Percentiles rank a stretch among this genome's conserved stretches.
These are phyloP conservation scores for Phragmites australis DNA, from an alignment of 176 grass and related monocot genomes.

Conservation along the genomic window DNA sequence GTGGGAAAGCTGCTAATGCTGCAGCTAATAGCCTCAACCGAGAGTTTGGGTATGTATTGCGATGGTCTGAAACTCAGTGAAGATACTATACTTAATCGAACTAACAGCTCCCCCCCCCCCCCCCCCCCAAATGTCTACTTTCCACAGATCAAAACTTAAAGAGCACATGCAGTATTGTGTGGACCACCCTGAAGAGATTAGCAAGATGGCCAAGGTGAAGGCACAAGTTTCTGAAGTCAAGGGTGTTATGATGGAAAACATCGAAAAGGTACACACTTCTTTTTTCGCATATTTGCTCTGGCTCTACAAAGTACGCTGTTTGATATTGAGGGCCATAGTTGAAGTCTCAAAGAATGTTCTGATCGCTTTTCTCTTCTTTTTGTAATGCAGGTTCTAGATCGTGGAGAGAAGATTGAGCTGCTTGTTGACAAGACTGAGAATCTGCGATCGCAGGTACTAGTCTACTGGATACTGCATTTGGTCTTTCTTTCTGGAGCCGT, in stretches of 20 bases:
- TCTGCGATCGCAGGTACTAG: slow-evolving; percentile 68
- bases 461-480: background rate
- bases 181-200: slow-evolving; percentile 91
- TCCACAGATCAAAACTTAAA: slow-evolving; percentile 79
- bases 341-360: background rate
- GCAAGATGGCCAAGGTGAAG: slow-evolving; percentile 83
- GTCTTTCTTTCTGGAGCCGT: background rate
- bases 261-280: slow-evolving; percentile 63
- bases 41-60: slow-evolving; percentile 65
- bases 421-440: slow-evolving; percentile 94
- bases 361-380: background rate
- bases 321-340: background rate
- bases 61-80: background rate
- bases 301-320: background rate
- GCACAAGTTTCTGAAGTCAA: slow-evolving; percentile 98
- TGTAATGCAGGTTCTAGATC: slow-evolving; percentile 69
- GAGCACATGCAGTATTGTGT: slow-evolving; percentile 97
- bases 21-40: slow-evolving; percentile 78
- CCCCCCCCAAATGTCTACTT: slow-evolving; percentile 7
- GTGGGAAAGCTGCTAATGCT: slow-evolving; percentile 84
- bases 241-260: slow-evolving; percentile 96
- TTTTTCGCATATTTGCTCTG: background rate
- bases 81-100: background rate
- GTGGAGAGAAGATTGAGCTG: slow-evolving; percentile 87
- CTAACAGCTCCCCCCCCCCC: background rate